Evolutionary conservation across 2,329 filamentous ascomycete genomes (phyloP).

Genomic region (Colletotrichum tropicale): DNA sequence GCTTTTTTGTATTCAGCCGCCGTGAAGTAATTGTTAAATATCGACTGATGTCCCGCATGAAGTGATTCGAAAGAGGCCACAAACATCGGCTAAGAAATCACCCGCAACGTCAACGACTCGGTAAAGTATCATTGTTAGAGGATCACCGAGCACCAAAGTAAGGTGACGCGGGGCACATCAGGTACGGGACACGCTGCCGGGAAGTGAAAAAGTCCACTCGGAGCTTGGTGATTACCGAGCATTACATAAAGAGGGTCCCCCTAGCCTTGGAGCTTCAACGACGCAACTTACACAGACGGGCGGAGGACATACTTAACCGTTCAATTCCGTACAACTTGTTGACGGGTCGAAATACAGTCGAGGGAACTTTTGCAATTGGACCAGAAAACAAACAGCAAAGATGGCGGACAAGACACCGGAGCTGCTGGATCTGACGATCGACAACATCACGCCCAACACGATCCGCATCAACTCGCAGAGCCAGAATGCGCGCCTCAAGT

Average conservation of each 20-base stretch:
- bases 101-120: not conserved
- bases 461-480: slow-evolving; percentile 73
- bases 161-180: not conserved
- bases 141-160: not conserved
- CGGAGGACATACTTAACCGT: not conserved
- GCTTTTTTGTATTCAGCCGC: not conserved
- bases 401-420: slow-evolving; percentile 37
- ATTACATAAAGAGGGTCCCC: slow-evolving; percentile 18
- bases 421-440: slow-evolving; percentile 71
- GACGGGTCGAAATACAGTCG: too few species aligned
- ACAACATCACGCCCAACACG: slow-evolving; percentile 78
- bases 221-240: slow-evolving; percentile 18
- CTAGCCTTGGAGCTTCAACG: not conserved
- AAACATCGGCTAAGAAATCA: not conserved
- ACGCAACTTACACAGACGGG: not conserved
- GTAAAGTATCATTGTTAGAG: not conserved
- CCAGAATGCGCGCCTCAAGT: slow-evolving; percentile 65
- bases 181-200: not conserved
- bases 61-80: not conserved
- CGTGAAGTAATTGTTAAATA: not conserved
- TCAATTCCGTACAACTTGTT: not conserved
- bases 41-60: not conserved
- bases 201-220: not conserved
- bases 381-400: not conserved
- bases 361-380: too few species aligned